Base-by-base conservation (phyloP, 2,329 filamentous ascomycete genomes). In the Falciphora oryzae region DNA sequence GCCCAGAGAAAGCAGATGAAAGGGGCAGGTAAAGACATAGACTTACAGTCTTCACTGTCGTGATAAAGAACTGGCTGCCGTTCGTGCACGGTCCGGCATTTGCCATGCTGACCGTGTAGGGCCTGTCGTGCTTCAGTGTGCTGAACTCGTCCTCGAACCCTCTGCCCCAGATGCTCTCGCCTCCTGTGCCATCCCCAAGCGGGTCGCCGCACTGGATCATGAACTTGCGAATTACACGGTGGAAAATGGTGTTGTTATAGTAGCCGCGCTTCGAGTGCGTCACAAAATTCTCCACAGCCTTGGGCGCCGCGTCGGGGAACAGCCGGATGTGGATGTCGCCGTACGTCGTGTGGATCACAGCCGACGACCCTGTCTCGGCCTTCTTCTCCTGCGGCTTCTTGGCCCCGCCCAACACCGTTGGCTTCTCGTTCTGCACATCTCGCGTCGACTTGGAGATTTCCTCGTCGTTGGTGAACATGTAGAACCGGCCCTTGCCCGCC, bases 231-330 rank as follows among this genome's bases (percentile, higher is more conserved):
- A 99, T 99, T 8, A 99, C 90, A 44, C 95, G 89, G 77, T 99
- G 95, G 82, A 99, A 99, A 70, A 97, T 94, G 44, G 94, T 93
- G 77, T 92, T 92, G 80, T 99, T 98, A 81, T 99, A 99, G 76
- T 99, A 99, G 1, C 92, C 92, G 65, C 88, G 89, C 71, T 89
- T 90, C 3, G 92, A 86, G 72, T 98, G 95, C 0, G 92, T 96
- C 64, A 96, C 91, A 74, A 99, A 99, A 76, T 99, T 99, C 78
- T 99, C 95, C 4, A 99, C 94, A 0, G 96, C 88, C 75, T 94
- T 96, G 38, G 96, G 95, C 13, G 95, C 94, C 2, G 92, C 92
- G 67, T 95, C 91, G 1, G 95, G 94, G 81, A 95, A 99, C 18
- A 99, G 83, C 4, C 94, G 91, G 67, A 99, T 86, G 68, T 95